These are phyloP conservation scores for Aspergillus sp. DNA, from an alignment of 2,329 filamentous ascomycete genomes.

Conservation along the genomic window DNA sequence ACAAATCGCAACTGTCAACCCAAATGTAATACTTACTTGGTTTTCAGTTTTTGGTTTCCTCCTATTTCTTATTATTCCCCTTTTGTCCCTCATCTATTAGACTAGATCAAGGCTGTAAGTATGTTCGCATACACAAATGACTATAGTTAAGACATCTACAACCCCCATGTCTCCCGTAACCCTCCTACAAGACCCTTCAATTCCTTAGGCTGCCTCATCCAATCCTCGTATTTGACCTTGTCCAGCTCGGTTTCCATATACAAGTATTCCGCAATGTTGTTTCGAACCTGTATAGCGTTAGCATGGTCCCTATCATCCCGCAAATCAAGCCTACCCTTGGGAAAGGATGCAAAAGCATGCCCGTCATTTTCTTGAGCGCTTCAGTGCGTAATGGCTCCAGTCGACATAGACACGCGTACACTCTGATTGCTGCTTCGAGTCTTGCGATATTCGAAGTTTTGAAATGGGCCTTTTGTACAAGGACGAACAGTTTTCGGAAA, in stretches of 20 bases:
- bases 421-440: slow-evolving; percentile 73
- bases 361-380: slow-evolving; percentile 67
- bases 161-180: slow-evolving; percentile 19
- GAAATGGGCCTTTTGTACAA: slow-evolving; percentile 76
- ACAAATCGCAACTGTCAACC: background rate
- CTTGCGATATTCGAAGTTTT: slow-evolving; percentile 81
- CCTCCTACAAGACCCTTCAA: slow-evolving; percentile 34
- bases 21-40: background rate
- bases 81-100: no score
- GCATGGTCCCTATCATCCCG: no score
- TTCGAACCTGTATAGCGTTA: slow-evolving; percentile 33
- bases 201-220: slow-evolving; percentile 34
- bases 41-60: background rate
- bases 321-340: slow-evolving; percentile 57
- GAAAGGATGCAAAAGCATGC: slow-evolving; percentile 78
- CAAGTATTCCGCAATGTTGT: slow-evolving; percentile 35
- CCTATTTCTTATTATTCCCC: background rate
- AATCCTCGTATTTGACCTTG: slow-evolving; percentile 34
- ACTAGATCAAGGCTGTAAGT: no score
- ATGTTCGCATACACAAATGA: no score
- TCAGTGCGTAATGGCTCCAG: slow-evolving; percentile 52
- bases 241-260: slow-evolving; percentile 35
- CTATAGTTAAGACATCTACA: background rate
- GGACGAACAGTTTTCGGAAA: slow-evolving; percentile 64
- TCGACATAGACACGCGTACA: slow-evolving; percentile 71